Evolutionary conservation across 805 yeast genomes (phyloP).

Genomic region (Candida koratica): DNA sequence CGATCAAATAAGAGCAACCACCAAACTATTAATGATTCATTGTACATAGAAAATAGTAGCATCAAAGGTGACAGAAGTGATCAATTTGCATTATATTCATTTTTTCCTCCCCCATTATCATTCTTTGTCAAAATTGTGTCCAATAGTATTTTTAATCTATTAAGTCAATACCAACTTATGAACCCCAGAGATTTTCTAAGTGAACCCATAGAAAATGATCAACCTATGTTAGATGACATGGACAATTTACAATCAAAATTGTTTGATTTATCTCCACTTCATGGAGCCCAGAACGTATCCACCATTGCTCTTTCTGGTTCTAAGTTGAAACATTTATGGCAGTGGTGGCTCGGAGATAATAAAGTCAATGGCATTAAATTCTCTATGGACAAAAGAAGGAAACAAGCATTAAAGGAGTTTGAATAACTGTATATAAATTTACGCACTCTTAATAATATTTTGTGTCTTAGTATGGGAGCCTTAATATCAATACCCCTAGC

Average conservation of each 20-base stretch:
- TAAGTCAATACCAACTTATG: constrained; percentile 18
- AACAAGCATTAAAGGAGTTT: constrained; percentile 38
- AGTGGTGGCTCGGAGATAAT: constrained; percentile 19
- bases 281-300: constrained; percentile 37
- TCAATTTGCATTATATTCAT: constrained; percentile 34
- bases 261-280: constrained; percentile 38
- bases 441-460: background rate
- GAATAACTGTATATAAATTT: constrained; percentile 18
- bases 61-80: constrained; percentile 27
- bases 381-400: constrained; percentile 39
- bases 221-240: constrained; percentile 25
- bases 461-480: constrained; percentile 50
- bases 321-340: constrained; percentile 19
- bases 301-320: constrained; percentile 28
- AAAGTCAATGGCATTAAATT: constrained; percentile 19
- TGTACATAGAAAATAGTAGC: constrained; percentile 19
- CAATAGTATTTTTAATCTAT: constrained; percentile 18
- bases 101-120: constrained; percentile 41
- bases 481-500: constrained; percentile 67
- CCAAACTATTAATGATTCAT: constrained; percentile 6
- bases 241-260: constrained; percentile 31
- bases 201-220: constrained; percentile 21
- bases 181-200: constrained; percentile 20
- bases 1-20: constrained; percentile 16
- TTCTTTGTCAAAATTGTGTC: constrained; percentile 20